phyloP scores from a whole-genome alignment of 1,284 basidiomycete genomes.

The Leccinum griseonigrum region DNA sequence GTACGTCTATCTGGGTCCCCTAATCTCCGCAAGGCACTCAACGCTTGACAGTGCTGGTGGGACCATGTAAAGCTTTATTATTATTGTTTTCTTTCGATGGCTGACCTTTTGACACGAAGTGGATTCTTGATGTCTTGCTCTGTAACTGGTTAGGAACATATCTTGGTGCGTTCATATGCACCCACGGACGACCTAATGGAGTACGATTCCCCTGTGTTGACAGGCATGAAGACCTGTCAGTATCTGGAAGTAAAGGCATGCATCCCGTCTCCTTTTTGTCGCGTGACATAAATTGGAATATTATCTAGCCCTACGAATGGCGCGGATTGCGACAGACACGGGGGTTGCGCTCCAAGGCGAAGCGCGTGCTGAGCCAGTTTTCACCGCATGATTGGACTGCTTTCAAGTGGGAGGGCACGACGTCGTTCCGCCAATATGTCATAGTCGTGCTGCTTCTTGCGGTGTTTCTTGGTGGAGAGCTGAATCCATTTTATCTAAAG shows the following conservation, averaged over 20 bases:
- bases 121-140: conserved; percentile 79
- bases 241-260: conserved; percentile 77
- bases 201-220: conserved; percentile 10
- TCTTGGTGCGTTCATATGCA: conserved; percentile 45
- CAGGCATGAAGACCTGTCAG: conserved; percentile 82
- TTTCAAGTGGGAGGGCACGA: conserved; percentile 83
- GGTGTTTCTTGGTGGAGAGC: conserved; percentile 78
- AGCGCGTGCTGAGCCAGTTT: conserved; percentile 75
- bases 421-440: conserved; percentile 71
- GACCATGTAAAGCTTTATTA: conserved; percentile 60
- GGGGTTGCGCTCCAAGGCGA: conserved; percentile 73
- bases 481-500: conserved; percentile 84
- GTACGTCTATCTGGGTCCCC: conserved; percentile 38
- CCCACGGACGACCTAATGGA: conserved; percentile 5
- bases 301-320: conserved; percentile 74
- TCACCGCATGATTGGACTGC: conserved; percentile 84
- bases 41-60: conserved; percentile 71
- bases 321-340: conserved; percentile 75
- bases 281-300: neutral
- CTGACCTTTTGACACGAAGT: conserved; percentile 43
- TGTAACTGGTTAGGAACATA: conserved; percentile 88
- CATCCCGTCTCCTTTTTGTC: neutral
- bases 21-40: conserved; percentile 20
- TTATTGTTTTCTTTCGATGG: neutral
- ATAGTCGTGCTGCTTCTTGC: conserved; percentile 72